Conservation (phyloP, 352 stramenopile genomes). For the Globisporangium lucens region DNA sequence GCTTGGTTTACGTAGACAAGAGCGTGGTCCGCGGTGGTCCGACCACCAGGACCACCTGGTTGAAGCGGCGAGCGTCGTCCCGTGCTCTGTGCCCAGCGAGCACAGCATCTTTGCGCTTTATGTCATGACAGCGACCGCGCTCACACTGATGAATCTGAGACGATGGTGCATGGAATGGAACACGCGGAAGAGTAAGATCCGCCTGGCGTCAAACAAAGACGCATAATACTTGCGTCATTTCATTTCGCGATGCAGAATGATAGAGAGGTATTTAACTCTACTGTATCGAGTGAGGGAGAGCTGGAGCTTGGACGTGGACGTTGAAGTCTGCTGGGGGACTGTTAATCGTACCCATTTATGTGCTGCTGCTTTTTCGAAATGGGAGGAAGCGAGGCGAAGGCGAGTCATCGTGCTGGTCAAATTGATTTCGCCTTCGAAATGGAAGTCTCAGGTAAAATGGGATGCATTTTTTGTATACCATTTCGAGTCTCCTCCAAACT, state of each 20-base stretch:
- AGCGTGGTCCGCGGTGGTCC: neutral
- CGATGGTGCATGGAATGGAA: conserved; percentile 3
- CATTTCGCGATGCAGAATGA: neutral
- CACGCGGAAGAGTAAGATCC: neutral
- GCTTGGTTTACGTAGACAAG: conserved; percentile 26
- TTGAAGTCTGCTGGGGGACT: neutral
- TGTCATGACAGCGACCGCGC: conserved; percentile 12
- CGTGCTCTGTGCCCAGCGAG: conserved; percentile 36
- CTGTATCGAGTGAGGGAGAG: neutral
- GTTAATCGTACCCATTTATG: neutral
- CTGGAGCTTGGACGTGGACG: neutral
- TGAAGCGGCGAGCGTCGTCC: conserved; percentile 16
- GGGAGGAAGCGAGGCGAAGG: neutral
- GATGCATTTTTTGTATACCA: neutral
- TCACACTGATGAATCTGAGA: conserved; percentile 20
- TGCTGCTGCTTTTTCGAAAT: neutral
- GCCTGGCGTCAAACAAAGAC: conserved; percentile 3
- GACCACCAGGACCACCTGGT: neutral
- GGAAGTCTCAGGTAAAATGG: neutral
- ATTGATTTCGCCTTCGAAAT: neutral
- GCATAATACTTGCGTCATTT: conserved; percentile 10
- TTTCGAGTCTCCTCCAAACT: neutral
- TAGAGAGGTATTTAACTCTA: neutral
- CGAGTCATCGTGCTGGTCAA: neutral
- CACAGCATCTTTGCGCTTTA: conserved; percentile 39